A percentile compares a stretch with the other conserved stretches of the same genome.
Conservation (phyloP, 2,329 filamentous ascomycete genomes). For the Penicillium sp. region DNA sequence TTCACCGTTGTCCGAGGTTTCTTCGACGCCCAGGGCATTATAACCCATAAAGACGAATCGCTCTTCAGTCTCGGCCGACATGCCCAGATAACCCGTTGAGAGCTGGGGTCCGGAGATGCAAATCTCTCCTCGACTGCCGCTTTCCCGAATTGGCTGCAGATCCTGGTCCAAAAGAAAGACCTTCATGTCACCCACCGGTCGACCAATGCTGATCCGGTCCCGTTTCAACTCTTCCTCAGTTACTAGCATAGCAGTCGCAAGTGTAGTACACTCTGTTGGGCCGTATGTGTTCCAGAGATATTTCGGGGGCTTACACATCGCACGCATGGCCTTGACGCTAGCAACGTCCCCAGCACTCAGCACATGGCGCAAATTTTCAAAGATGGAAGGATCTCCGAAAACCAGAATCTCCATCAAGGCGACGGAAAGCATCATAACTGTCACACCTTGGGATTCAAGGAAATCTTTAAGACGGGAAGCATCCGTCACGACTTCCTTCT, state of each 20-base stretch:
- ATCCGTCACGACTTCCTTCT: neutral
- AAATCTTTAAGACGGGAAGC: neutral
- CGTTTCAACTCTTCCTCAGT: conserved; percentile 1
- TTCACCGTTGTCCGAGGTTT: too few relatives aligned
- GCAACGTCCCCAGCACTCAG: conserved; percentile 11
- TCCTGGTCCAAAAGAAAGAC: conserved; percentile 7
- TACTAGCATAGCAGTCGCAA: conserved; percentile 3
- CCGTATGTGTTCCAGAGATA: conserved; percentile 18
- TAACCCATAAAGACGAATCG: too few relatives aligned
- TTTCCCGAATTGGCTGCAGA: neutral
- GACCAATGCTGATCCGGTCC: conserved; percentile 9
- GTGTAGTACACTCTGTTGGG: conserved; percentile 14
- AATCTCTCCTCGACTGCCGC: conserved; percentile 73
- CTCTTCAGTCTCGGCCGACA: too few relatives aligned
- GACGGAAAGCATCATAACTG: conserved; percentile 1
- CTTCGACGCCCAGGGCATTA: too few relatives aligned
- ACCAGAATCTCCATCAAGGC: conserved; percentile 9
- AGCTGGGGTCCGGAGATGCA: conserved; percentile 72
- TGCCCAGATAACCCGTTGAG: conserved; percentile 66
- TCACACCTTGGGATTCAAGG: neutral
- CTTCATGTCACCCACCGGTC: conserved; percentile 5
- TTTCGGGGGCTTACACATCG: neutral
- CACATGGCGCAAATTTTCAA: neutral
- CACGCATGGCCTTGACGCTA: too few relatives aligned
- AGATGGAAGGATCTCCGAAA: conserved; percentile 5